phyloP scores from a whole-genome alignment of 108 stramenopile genomes.

The Pelagomonas calceolata region DNA sequence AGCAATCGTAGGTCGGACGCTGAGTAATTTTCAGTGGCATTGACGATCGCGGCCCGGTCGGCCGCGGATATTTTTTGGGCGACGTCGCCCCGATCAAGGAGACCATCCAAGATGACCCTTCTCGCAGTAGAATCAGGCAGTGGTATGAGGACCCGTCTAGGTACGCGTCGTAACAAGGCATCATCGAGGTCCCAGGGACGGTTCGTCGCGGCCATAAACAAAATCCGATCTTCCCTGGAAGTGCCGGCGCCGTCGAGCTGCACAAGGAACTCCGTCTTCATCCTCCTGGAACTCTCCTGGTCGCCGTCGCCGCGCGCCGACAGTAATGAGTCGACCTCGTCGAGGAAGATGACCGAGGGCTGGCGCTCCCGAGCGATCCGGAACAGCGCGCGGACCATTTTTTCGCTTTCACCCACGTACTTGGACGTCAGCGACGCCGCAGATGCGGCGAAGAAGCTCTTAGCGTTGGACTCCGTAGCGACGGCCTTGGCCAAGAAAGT shows the following conservation, averaged over 20 bases:
- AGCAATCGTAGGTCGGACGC: not conserved
- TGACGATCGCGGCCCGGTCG: not conserved
- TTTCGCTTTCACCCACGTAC: conserved; percentile 78
- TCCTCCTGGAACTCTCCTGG: conserved; percentile 73
- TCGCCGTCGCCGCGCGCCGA: conserved; percentile 51
- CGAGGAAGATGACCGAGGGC: conserved; percentile 75
- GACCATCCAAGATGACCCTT: conserved; percentile 38
- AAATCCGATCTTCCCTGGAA: conserved; percentile 24
- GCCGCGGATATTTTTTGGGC: not conserved
- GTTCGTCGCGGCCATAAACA: conserved; percentile 82
- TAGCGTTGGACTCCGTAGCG: conserved; percentile 48
- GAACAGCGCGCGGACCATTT: conserved; percentile 69
- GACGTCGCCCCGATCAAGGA: not conserved
- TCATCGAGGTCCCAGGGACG: conserved; percentile 86
- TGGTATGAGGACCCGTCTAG: conserved; percentile 64
- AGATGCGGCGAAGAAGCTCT: conserved; percentile 61
- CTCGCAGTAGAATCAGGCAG: conserved; percentile 64
- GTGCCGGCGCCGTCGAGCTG: conserved; percentile 68
- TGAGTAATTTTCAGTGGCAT: not conserved
- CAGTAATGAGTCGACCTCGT: conserved; percentile 89
- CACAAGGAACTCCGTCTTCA: conserved; percentile 92
- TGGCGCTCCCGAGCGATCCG: conserved; percentile 47
- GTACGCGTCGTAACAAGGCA: conserved; percentile 73
- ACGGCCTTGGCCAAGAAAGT: conserved; percentile 63
- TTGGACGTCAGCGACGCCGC: conserved; percentile 64